Evolutionary conservation across 257 asterid genomes (phyloP).

Genomic region (Knoxia roxburghii): DNA sequence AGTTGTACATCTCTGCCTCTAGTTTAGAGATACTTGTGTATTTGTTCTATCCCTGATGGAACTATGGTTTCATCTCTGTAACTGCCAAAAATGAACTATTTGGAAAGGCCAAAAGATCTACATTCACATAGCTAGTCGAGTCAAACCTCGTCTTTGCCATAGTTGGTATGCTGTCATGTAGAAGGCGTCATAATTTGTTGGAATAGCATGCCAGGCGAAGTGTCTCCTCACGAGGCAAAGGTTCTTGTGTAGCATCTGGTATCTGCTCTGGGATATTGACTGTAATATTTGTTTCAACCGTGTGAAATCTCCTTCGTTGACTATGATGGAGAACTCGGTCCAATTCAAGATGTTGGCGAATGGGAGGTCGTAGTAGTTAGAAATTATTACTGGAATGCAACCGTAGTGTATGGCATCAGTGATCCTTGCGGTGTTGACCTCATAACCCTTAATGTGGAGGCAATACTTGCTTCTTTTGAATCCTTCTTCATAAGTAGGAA

Average conservation of each 20-base stretch:
- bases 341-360: slow-evolving; percentile 64
- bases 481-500: slow-evolving; percentile 61
- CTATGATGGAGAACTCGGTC: slow-evolving; percentile 56
- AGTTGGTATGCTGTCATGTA: slow-evolving; percentile 77
- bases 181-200: slow-evolving; percentile 51
- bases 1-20: neutral
- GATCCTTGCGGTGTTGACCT: slow-evolving; percentile 81
- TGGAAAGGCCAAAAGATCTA: no score
- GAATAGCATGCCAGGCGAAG: slow-evolving; percentile 55
- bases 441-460: slow-evolving; percentile 77
- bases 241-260: slow-evolving; percentile 42
- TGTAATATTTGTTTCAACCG: slow-evolving; percentile 41
- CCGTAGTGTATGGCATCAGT: slow-evolving; percentile 75
- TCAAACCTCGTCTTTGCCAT: slow-evolving; percentile 63
- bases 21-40: no score
- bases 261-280: slow-evolving; percentile 41
- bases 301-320: slow-evolving; percentile 43
- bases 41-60: no score
- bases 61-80: neutral
- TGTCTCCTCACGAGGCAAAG: slow-evolving; percentile 54
- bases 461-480: slow-evolving; percentile 66
- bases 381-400: slow-evolving; percentile 67
- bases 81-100: neutral
- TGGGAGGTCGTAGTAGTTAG: slow-evolving; percentile 76
- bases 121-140: neutral